Base-by-base conservation (phyloP, 2,329 filamentous ascomycete species). In the Mariannaea elegans region DNA sequence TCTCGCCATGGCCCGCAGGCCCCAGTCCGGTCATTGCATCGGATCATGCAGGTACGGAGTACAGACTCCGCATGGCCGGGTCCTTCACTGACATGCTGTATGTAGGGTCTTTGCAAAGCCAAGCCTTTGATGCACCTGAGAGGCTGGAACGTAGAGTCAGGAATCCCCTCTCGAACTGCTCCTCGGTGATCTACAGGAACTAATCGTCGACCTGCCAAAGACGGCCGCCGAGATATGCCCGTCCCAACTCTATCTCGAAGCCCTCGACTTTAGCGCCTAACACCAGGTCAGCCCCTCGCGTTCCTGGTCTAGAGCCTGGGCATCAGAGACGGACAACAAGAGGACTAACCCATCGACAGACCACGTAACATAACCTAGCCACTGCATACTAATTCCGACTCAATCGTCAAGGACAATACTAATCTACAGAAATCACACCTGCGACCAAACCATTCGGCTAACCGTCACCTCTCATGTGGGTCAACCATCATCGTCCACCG, bases 1-100 rank as follows among this genome's bases (percentile, higher is more conserved):
- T 65, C 64, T 62, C 51, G 34, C 54, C 59, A 63, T 62, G 47
- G 63, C 60, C 58, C 62, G 56, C 51, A 21, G 54, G 58, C 65
- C 62, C 67, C 59, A 41, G 62, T 64, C 67, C 56, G 64, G 44
- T 56, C 55, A 62, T 49, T 55, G 62, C 56, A 55, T 56, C 58
- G 55, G 59, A 59, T 64, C 55, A 70, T 70, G 64, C 65, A 70
- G 65, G 64, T 57, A 68, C 60, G 13, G 23, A 50, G 59, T 45
- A 46, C 52, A 60, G 29, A 24, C 52, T 41, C 32, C 49, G 57
- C 38, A 49, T 46, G 57, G 24, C 42, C 38, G 49, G 49, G 27
- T 27, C 42, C 41, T 54, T 32, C 32, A 38, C 21, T 41, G 12
- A 27, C 50, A n/a, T n/a, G n/a, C n/a, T n/a, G n/a, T n/a, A n/a